Evolutionary conservation across 768 basidiomycete genomes (phyloP), one percentile per base, ranked within the genome.

Genomic region (Lactarius psammicola): DNA sequence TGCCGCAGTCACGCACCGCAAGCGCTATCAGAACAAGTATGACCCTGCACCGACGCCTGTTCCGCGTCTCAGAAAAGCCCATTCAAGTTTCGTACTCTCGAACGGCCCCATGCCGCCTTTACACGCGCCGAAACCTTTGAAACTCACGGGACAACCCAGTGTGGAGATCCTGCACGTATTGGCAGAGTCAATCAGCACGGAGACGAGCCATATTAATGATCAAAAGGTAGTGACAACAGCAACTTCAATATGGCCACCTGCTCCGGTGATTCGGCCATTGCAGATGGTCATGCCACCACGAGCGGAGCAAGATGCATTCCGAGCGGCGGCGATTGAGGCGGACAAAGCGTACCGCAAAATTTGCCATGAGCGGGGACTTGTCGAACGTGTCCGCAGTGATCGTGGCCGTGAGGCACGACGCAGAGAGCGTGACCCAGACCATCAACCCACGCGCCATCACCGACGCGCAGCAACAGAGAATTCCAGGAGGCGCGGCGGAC

Each of bases 401-500:
- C 40, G 51, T 33, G 57, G 31, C 4, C 57, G 34, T 28, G 56
- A 58, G 17, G 40, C 40, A 10, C 57, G 33, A 15, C 53, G 56
- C 17, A 40, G 23, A 31, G 62, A 63, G 42, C 66, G 62, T 11
- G 53, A 55, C 5, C 10, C 60, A 10, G 60, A 44, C 34, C 42
- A 26, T 42, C 56, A 59, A 13, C 65, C 60, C 49, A 17, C 30
- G 33, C 66, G 62, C 40, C 57, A 63, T 49, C 66, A 63, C 34
- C 62, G 28, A 13, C 61, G 61, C 28, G 57, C 66, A 23, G 66
- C 49, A 17, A 63, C 66, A 31, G 66, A 67, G 61, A 54, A 30
- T 9, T 15, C 57, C 13, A 58, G 51, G 36, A 58, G 53, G 66
- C 34, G n/a, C 31, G 40, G 40, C 17, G 33, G 17, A 36, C 51